phyloP scores from a whole-genome alignment of 257 asterid species.

The Solanum rostratum region DNA sequence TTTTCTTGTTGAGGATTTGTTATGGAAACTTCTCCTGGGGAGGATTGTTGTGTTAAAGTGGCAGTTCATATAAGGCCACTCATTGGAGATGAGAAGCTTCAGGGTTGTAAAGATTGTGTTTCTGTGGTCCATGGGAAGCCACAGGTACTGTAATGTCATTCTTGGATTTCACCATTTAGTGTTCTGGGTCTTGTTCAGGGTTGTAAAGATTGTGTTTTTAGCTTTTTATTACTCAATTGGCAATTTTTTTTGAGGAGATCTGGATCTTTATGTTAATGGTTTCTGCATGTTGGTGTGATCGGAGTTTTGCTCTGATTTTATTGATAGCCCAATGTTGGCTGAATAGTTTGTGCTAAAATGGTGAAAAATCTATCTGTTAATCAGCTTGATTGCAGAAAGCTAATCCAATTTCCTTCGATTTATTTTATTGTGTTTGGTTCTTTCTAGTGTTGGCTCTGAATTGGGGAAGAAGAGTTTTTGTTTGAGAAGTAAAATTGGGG shows the following conservation, averaged over 20 bases:
- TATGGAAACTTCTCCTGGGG: slow-evolving; percentile 26
- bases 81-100: slow-evolving; percentile 91
- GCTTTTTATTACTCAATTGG: slow-evolving; percentile 5
- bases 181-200: slow-evolving; percentile 1
- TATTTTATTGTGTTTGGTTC: neutral
- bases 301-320: slow-evolving; percentile 10
- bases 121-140: slow-evolving; percentile 73
- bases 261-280: slow-evolving; percentile 18
- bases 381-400: neutral
- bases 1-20: neutral
- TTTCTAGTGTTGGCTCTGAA: neutral
- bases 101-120: slow-evolving; percentile 96
- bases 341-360: neutral
- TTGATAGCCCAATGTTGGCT: neutral
- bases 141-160: slow-evolving; percentile 65
- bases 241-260: slow-evolving; percentile 26
- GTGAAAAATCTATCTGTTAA: neutral
- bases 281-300: slow-evolving; percentile 39
- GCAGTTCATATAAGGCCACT: slow-evolving; percentile 95
- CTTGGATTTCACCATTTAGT: slow-evolving; percentile 9
- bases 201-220: neutral
- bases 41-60: slow-evolving; percentile 95
- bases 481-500: neutral
- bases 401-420: neutral
- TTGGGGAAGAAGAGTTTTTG: neutral